Percentiles rank a stretch among this genome's conserved stretches.
Conservation (phyloP, 2,329 filamentous ascomycete genomes). For the Didymosphaeria variabile region DNA sequence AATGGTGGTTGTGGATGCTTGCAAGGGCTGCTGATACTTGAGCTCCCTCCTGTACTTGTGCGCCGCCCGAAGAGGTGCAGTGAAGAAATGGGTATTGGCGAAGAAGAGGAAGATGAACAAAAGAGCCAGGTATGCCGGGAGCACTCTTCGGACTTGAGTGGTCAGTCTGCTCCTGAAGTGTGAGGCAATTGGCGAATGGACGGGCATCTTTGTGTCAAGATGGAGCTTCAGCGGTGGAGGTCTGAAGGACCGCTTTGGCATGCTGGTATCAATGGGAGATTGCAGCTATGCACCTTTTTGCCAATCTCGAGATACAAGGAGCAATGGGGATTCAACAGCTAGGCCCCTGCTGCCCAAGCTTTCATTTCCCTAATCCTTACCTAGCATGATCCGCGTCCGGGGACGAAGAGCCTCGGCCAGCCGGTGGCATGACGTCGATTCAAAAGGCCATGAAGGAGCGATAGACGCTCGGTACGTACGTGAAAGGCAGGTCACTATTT, state of each 20-base stretch:
- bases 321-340: constrained; percentile 20
- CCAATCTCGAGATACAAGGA: constrained; percentile 19
- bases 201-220: constrained; percentile 43
- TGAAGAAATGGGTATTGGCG: constrained; percentile 44
- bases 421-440: constrained; percentile 20
- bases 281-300: constrained; percentile 24
- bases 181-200: constrained; percentile 43
- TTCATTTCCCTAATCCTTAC: constrained; percentile 14
- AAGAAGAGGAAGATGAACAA: constrained; percentile 44
- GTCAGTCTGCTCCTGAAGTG: constrained; percentile 46
- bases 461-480: constrained; percentile 17
- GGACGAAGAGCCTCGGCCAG: constrained; percentile 18
- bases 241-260: constrained; percentile 43
- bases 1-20: constrained; percentile 53
- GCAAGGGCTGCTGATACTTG: constrained; percentile 45
- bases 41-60: constrained; percentile 45
- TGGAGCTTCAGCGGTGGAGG: constrained; percentile 46
- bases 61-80: constrained; percentile 44
- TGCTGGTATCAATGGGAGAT: constrained; percentile 44
- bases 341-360: constrained; percentile 23
- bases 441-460: constrained; percentile 1
- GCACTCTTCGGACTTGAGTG: constrained; percentile 44
- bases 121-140: constrained; percentile 44
- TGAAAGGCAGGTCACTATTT: constrained; percentile 19
- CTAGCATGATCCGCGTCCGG: constrained; percentile 15